These are phyloP conservation scores for Cystoisospora suis DNA, from an alignment of 169 alveolate genomes.

Conservation along the genomic window DNA sequence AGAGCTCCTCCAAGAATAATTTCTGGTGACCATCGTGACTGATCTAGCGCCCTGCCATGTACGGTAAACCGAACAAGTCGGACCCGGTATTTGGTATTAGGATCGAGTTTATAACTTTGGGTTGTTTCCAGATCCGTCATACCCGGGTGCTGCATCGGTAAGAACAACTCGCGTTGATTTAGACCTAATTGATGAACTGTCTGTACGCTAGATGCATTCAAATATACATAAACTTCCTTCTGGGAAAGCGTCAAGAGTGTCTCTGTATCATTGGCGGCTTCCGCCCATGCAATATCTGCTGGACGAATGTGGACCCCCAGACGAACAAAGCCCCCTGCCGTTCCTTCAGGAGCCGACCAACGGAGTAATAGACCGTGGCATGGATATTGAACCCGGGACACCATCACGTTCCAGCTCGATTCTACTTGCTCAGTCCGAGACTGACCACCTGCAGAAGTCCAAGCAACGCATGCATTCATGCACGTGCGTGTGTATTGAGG, in stretches of 20 bases:
- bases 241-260: neutral
- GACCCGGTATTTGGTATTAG: conserved; percentile 24
- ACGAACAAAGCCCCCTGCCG: conserved; percentile 49
- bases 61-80: conserved; percentile 38
- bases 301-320: conserved; percentile 68
- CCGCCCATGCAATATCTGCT: conserved; percentile 63
- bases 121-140: conserved; percentile 36
- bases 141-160: conserved; percentile 71
- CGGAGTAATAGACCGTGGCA: conserved; percentile 70
- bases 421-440: conserved; percentile 38
- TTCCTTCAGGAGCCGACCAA: conserved; percentile 70
- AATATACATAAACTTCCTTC: conserved; percentile 54
- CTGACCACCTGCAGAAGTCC: neutral
- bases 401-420: conserved; percentile 71
- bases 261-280: conserved; percentile 16
- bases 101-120: conserved; percentile 30
- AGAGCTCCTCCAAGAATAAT: conserved; percentile 67
- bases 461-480: neutral
- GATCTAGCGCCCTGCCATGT: conserved; percentile 46
- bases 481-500: neutral
- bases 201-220: conserved; percentile 11
- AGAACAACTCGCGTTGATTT: conserved; percentile 69
- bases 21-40: conserved; percentile 70
- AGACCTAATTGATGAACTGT: conserved; percentile 68
- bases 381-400: conserved; percentile 68